Percentiles rank a stretch among this genome's conserved stretches.
Evolutionary conservation across 2,329 filamentous ascomycete species (phyloP).

Genomic region (Xylariaceae sp.): DNA sequence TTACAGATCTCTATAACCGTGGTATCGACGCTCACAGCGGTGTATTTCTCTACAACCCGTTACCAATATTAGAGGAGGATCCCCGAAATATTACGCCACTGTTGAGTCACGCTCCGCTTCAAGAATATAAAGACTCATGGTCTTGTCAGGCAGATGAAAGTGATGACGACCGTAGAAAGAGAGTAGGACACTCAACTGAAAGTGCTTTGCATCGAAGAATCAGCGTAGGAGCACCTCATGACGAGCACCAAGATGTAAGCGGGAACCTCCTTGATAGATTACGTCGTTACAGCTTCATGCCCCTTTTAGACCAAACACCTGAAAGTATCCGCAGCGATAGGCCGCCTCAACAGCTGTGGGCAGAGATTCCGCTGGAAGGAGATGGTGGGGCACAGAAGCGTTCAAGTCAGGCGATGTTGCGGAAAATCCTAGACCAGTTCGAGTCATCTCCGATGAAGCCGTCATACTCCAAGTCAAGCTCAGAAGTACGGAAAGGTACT

Average conservation of each 20-base stretch:
- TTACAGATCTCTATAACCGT: constrained; percentile 29
- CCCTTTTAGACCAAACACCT: constrained; percentile 32
- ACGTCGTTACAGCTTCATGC: constrained; percentile 39
- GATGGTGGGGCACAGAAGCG: constrained; percentile 16
- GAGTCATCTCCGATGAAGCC: constrained; percentile 7
- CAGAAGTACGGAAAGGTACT: neutral
- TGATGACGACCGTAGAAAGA: neutral
- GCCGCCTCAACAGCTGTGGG: neutral
- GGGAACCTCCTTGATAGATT: constrained; percentile 30
- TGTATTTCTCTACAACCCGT: constrained; percentile 2
- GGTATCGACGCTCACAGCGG: constrained; percentile 40
- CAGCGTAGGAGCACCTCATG: constrained; percentile 13
- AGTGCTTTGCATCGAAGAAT: constrained; percentile 28
- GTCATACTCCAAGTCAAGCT: constrained; percentile 19
- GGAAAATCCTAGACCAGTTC: constrained; percentile 31
- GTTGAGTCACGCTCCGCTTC: neutral
- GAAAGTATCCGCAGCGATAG: constrained; percentile 26
- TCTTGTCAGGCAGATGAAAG: constrained; percentile 2
- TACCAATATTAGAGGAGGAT: constrained; percentile 30
- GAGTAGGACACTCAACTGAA: constrained; percentile 27
- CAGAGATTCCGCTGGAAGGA: constrained; percentile 15
- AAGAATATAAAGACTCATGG: constrained; percentile 7
- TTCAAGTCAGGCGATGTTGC: constrained; percentile 33
- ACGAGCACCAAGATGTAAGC: neutral
- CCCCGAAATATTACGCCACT: constrained; percentile 5